Percentiles rank a stretch among this genome's conserved stretches.
Conservation (phyloP, 176 grass and related monocot species). For the Aegilops umbellulata region DNA sequence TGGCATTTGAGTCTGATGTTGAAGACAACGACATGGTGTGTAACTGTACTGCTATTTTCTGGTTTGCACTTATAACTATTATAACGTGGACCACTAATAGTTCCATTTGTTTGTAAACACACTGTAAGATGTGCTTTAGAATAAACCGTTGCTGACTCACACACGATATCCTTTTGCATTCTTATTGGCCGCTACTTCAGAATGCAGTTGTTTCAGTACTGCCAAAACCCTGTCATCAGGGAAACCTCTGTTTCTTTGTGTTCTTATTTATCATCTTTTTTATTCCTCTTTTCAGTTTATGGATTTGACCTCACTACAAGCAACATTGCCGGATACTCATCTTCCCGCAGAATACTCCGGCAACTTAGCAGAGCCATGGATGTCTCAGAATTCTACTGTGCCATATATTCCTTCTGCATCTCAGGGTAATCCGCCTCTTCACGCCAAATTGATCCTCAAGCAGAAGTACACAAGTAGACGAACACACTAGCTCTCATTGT, state of each 20-base stretch:
- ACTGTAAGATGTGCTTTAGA: background rate
- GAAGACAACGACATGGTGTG: conserved; percentile 45
- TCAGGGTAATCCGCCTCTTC: conserved; percentile 51
- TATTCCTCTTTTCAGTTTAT: conserved; percentile 59
- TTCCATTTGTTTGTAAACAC: conserved; percentile 1
- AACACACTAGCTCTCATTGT: background rate
- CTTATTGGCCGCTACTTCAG: background rate
- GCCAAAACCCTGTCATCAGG: conserved; percentile 12
- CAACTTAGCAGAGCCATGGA: conserved; percentile 45
- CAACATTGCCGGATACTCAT: conserved; percentile 53
- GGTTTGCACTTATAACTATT: background rate
- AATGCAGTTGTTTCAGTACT: conserved; percentile 1
- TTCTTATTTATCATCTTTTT: background rate
- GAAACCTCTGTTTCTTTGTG: too few relatives aligned
- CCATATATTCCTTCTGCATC: conserved; percentile 47
- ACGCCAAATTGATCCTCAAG: background rate
- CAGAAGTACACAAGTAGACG: background rate
- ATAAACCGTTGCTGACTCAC: background rate
- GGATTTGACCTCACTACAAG: conserved; percentile 77
- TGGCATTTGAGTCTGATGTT: conserved; percentile 57
- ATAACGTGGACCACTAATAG: background rate
- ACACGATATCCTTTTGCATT: background rate
- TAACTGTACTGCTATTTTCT: conserved; percentile 1
- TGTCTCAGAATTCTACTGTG: conserved; percentile 51
- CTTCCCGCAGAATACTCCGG: conserved; percentile 35